Conservation (phyloP, 371 early-diverging fungal species). For the Mortierella sp. region DNA sequence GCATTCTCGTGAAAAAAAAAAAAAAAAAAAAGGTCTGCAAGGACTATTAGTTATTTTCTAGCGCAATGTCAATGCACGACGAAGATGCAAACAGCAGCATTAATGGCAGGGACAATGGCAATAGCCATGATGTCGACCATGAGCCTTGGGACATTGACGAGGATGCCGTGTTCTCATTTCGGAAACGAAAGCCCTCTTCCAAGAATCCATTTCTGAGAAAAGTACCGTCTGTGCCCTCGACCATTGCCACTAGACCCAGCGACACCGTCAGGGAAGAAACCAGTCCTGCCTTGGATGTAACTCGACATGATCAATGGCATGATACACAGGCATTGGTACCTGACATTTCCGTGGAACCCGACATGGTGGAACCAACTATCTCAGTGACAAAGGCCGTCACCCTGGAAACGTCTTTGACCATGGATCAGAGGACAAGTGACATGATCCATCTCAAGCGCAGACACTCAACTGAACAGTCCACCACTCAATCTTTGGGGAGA, state of each 20-base stretch:
- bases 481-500: background rate
- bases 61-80: constrained; percentile 5
- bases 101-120: constrained; percentile 6
- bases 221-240: too few relatives aligned
- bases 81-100: constrained; percentile 2
- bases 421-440: background rate
- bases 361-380: too few relatives aligned
- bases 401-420: background rate
- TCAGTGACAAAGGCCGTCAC: too few relatives aligned
- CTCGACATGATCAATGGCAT: too few relatives aligned
- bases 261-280: background rate
- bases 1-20: background rate
- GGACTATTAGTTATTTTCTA: constrained; percentile 4
- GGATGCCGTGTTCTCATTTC: constrained; percentile 15
- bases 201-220: too few relatives aligned
- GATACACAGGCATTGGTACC: too few relatives aligned
- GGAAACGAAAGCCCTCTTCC: background rate
- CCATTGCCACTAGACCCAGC: background rate
- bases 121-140: constrained; percentile 5
- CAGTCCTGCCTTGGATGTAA: background rate
- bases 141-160: constrained; percentile 18
- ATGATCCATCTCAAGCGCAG: too few relatives aligned
- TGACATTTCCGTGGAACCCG: too few relatives aligned
- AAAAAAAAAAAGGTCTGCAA: background rate
- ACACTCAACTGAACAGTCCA: too few relatives aligned